Conservation (phyloP, 2,329 filamentous ascomycete genomes). For the Ophiostoma angusticollis region DNA sequence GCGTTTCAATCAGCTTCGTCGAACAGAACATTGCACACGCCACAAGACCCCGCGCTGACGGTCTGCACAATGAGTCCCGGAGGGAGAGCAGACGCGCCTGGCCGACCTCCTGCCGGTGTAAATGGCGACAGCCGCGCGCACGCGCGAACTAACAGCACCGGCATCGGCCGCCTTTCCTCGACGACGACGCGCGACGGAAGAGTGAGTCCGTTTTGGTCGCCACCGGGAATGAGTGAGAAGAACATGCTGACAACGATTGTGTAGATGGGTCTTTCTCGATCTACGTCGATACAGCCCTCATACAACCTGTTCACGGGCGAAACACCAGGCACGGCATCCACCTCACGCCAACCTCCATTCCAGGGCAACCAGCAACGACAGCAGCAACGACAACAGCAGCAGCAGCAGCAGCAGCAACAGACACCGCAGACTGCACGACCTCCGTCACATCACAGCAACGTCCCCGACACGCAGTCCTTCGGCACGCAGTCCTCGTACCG, state of each 20-base stretch:
- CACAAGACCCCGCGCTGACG: no score
- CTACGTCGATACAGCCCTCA: constrained; percentile 18
- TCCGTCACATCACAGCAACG: constrained; percentile 15
- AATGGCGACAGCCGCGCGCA: constrained; percentile 10
- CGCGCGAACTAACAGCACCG: constrained; percentile 16
- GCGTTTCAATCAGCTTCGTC: neutral
- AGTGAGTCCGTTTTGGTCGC: no score
- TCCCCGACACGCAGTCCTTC: constrained; percentile 12
- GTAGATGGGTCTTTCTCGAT: constrained; percentile 19
- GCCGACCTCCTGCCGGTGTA: constrained; percentile 15
- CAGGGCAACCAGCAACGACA: constrained; percentile 1
- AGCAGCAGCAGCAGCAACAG: constrained; percentile 3
- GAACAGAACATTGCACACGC: constrained; percentile 14
- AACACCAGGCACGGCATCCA: constrained; percentile 1
- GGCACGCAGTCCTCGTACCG: constrained; percentile 23
- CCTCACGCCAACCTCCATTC: neutral
- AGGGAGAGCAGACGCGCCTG: constrained; percentile 15
- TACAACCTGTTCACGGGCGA: constrained; percentile 30
- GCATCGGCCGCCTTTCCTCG: constrained; percentile 17
- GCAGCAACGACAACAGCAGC: constrained; percentile 6
- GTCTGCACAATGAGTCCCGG: constrained; percentile 13
- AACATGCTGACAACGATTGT: neutral
- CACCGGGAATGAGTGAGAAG: neutral
- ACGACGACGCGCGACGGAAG: constrained; percentile 19
- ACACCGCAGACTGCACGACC: constrained; percentile 9